Base-by-base conservation (phyloP, 495 filamentous ascomycete genomes). In the Immersiella caudata region DNA sequence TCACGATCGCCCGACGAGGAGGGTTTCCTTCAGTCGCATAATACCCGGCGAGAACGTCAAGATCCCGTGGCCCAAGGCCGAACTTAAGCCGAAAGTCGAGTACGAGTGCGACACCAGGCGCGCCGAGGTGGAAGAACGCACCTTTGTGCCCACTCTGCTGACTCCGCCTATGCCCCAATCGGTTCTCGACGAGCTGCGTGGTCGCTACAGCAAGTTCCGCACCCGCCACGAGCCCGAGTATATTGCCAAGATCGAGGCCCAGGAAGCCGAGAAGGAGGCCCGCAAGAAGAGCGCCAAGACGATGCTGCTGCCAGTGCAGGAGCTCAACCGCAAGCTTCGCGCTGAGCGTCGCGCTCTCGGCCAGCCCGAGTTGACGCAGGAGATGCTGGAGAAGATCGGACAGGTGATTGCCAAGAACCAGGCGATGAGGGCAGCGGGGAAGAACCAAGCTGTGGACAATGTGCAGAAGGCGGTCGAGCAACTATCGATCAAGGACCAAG, bases 121-220 rank as follows among this genome's bases (percentile, higher is more conserved):
- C 60, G 85, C 88, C 75, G 86, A 91, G 62, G 91, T 92, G 63
- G 92, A 96, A 68, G 83, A 86, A 18, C 80, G 75, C 62, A 94
- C 91, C 9, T 97, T 89, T 79, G 78, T 87, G 12, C 93, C 94
- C 0, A 91, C 89, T 16, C 78, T 97, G 14, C 79, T 91, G 2
- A 75, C 82, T 14, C 83, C 90, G 20, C 94, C 94, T n/a, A 91
- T 97, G 83, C 93, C 95, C 26, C 76, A 80, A 55, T 81, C 74
- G 26, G 86, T 97, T 35, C 85, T 98, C 69, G 91, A 97, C 76
- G 94, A 98, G 82, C 82, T 97, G 75, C 84, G 95, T 68, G 90
- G 90, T 79, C 91, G 90, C 71, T 97, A 90, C 86, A 89, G 86
- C 67, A 87, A 85, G 68, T 96, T 93, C 88, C 86, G 94, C 69